Percentiles rank a stretch among this genome's conserved stretches.
phyloP scores from a whole-genome alignment of 192 early-diverging fungal genomes.

The Dissophora ornata region DNA sequence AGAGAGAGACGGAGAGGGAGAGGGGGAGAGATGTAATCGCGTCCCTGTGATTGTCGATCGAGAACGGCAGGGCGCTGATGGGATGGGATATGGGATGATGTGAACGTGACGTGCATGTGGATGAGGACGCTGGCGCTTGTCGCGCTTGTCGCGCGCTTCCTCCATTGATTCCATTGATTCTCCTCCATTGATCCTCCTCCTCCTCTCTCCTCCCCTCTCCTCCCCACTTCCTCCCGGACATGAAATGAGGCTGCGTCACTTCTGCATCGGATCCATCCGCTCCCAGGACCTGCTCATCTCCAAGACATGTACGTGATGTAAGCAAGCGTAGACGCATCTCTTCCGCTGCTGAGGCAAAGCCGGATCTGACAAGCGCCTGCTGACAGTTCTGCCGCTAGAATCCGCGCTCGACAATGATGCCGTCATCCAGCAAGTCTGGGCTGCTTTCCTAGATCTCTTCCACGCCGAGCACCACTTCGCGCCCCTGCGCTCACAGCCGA shows the following conservation, averaged over 20 bases:
- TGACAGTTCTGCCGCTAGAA: not conserved
- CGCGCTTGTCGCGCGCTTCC: too few species aligned
- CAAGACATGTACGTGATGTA: constrained; percentile 39
- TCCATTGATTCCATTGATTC: too few species aligned
- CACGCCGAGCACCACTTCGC: constrained; percentile 31
- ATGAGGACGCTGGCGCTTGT: too few species aligned
- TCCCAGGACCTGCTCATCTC: constrained; percentile 50
- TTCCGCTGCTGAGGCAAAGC: too few species aligned
- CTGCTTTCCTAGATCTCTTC: constrained; percentile 35
- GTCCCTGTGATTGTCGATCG: too few species aligned
- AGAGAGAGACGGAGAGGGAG: too few species aligned
- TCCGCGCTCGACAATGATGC: constrained; percentile 1
- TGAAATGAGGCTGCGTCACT: constrained; percentile 33
- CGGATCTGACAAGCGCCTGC: too few species aligned
- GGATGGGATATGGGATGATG: too few species aligned
- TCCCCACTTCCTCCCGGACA: not conserved
- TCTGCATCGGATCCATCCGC: constrained; percentile 42
- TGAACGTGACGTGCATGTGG: too few species aligned
- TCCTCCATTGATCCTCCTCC: not conserved
- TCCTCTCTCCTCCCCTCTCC: not conserved
- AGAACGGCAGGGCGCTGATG: too few species aligned
- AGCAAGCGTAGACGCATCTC: too few species aligned
- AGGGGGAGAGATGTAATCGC: too few species aligned
- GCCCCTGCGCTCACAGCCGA: not conserved
- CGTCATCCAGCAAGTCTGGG: constrained; percentile 37